Base-by-base conservation (phyloP, 345 rosid species). In the Hypericum perforatum region DNA sequence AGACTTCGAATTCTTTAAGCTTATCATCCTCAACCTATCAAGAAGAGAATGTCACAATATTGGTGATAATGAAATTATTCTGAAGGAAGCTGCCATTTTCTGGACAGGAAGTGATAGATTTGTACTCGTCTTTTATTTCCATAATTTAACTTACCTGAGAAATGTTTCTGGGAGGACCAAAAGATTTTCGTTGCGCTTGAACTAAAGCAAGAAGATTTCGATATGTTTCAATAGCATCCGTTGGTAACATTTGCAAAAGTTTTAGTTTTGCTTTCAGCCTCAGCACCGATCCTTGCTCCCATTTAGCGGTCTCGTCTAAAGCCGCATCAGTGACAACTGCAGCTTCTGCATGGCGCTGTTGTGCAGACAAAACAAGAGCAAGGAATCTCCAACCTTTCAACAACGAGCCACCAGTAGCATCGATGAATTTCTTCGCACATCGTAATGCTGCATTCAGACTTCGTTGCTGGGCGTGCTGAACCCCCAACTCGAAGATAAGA, bases 371-470 rank as follows among this genome's bases (percentile, higher is more conserved):
- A 68, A 87, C 81, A 54, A 85, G 78, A 22, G 84, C 79, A 6
- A 87, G 85, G 39, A 91, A 71, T 59, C 92, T 82, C 98, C 98
- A 91, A 36, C 98, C 98, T 62, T 85, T 87, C 48, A 81, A 69
- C 46, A 78, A 43, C 1, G 95, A 85, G 9, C 98, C 98, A 43
- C 92, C 95, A 0, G 96, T 91, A 37, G 75, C 74, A 74, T 87
- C 90, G 11, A 91, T 73, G 63, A 72, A 82, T 63, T 71, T 70
- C 64, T 87, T 85, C 6, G 95, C 92, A 65, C 71, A 85, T 15
- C 74, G 78, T 43, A 89, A 70, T 7, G 96, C 96, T 14, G 78
- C 73, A 36, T 55, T 76, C 57, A 87, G 63, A 70, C 82, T 91
- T 57, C 95, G 67, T 54, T 87, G 96, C 78, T 91, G 89, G 7